Evolutionary conservation across 345 rosid species (phyloP).

Genomic region (Isatis tinctoria): DNA sequence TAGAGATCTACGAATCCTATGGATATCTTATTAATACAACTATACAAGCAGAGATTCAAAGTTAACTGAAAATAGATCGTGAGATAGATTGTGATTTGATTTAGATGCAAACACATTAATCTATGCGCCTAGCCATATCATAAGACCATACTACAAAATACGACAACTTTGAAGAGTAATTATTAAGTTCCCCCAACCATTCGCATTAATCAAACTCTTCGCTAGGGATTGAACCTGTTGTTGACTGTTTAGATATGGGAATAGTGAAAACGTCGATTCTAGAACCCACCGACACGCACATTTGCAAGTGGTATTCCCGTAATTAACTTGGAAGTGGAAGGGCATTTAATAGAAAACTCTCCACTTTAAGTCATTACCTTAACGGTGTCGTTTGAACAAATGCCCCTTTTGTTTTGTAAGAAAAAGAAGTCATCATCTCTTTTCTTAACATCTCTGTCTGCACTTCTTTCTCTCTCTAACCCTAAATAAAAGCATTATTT

Average conservation of each 20-base stretch:
- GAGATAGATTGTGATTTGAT: not conserved
- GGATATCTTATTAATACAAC: not conserved
- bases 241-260: not conserved
- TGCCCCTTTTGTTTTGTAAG: not conserved
- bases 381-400: constrained; percentile 8
- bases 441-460: too few species aligned
- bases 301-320: not conserved
- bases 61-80: not conserved
- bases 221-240: not conserved
- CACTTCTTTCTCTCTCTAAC: constrained; percentile 1
- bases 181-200: not conserved
- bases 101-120: not conserved
- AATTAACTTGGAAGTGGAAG: not conserved
- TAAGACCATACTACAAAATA: not conserved
- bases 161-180: not conserved
- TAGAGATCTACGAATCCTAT: not conserved
- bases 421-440: not conserved
- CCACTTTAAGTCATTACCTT: not conserved
- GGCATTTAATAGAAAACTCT: not conserved
- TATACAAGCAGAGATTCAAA: not conserved
- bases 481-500: not conserved
- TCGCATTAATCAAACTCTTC: not conserved
- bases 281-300: constrained; percentile 16
- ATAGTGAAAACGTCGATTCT: not conserved
- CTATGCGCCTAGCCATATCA: not conserved